A percentile compares a stretch with the other conserved stretches of the same genome.
Conservation (phyloP, 2,329 filamentous ascomycete genomes). For the Cephalotrichum gorgonifer region DNA sequence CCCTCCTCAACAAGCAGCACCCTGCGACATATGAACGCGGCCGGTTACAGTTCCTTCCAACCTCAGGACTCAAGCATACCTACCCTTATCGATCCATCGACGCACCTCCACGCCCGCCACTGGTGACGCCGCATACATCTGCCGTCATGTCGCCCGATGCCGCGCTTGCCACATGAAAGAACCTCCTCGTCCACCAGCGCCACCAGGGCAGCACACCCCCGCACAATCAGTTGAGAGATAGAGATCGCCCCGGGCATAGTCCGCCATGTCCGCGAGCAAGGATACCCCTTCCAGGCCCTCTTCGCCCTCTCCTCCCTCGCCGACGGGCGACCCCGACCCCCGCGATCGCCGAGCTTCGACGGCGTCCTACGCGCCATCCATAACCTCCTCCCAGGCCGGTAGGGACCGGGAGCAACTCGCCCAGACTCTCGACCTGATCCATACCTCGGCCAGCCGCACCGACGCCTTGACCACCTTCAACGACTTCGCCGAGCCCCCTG, state of each 20-base stretch:
- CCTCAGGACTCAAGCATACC: no score
- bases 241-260: not conserved
- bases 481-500: slow-evolving; percentile 69
- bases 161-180: not conserved
- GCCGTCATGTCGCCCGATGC: not conserved
- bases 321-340: not conserved
- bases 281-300: not conserved
- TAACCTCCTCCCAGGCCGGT: slow-evolving; percentile 27
- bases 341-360: slow-evolving; percentile 27
- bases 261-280: not conserved
- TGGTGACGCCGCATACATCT: no score
- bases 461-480: slow-evolving; percentile 86
- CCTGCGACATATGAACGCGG: no score
- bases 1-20: no score
- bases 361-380: slow-evolving; percentile 31
- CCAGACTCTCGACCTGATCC: slow-evolving; percentile 75
- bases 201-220: not conserved
- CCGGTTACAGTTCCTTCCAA: no score
- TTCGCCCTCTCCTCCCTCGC: not conserved
- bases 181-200: not conserved
- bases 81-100: no score
- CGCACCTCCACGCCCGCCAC: no score
- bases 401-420: slow-evolving; percentile 63
- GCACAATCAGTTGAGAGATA: not conserved
- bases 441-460: slow-evolving; percentile 77